Percentiles rank a stretch among this genome's conserved stretches.
Conservation (phyloP, 345 rosid genomes). For the Geranium rotundifolium region DNA sequence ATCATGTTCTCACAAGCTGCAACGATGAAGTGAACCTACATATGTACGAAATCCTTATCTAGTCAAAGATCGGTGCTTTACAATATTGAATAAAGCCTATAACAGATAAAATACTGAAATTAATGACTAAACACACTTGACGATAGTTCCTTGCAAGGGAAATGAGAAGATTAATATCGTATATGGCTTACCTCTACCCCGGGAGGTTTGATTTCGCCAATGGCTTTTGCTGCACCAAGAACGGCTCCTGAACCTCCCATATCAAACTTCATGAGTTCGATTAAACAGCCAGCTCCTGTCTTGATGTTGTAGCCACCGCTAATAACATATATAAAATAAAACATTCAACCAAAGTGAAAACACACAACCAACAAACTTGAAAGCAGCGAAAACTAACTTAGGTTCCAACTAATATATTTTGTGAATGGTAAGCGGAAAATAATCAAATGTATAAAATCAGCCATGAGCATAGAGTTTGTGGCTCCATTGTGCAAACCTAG, state of each 20-base stretch:
- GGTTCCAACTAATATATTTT: not conserved
- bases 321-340: slow-evolving; percentile 7
- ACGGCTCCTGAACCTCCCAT: slow-evolving; percentile 98
- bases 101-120: too few species aligned
- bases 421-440: not conserved
- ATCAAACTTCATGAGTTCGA: slow-evolving; percentile 84
- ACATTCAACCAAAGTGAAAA: not conserved
- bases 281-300: slow-evolving; percentile 74
- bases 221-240: slow-evolving; percentile 92
- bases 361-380: not conserved
- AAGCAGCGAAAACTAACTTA: not conserved
- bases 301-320: slow-evolving; percentile 99
- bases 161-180: not conserved
- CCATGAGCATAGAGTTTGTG: not conserved
- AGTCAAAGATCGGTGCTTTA: not conserved
- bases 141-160: too few species aligned
- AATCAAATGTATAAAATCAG: too few species aligned
- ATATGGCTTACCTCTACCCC: slow-evolving; percentile 64
- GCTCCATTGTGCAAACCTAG: not conserved
- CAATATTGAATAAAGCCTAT: too few species aligned
- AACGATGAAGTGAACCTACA: slow-evolving; percentile 79
- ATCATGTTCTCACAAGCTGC: slow-evolving; percentile 99
- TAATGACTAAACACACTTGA: too few species aligned
- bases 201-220: slow-evolving; percentile 81
- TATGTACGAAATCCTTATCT: not conserved